phyloP scores from a whole-genome alignment of 148 eudicot genomes.

The Beta vulgaris region DNA sequence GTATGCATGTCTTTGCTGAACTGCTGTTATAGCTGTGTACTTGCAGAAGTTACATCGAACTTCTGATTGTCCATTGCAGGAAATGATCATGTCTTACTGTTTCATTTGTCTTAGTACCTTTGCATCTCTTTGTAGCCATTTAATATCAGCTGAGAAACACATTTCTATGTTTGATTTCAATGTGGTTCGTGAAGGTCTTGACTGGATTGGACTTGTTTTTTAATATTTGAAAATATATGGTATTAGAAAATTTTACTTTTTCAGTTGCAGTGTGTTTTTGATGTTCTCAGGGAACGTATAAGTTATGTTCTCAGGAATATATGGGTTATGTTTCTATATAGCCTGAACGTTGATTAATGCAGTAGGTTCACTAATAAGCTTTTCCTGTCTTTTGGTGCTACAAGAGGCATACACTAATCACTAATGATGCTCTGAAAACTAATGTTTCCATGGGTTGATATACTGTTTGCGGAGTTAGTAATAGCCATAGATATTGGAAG shows the following conservation, averaged over 20 bases:
- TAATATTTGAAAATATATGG: not conserved
- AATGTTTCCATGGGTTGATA: too few relatives aligned
- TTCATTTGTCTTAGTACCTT: not conserved
- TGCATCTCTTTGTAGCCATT: not conserved
- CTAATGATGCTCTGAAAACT: too few relatives aligned
- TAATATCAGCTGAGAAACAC: not conserved
- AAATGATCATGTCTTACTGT: not conserved
- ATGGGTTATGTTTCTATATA: too few relatives aligned
- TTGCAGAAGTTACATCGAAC: not conserved
- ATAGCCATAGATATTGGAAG: too few relatives aligned
- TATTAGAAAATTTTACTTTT: not conserved
- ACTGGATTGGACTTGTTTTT: not conserved
- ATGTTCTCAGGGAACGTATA: not conserved
- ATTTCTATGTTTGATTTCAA: not conserved
- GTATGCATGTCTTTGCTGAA: slow-evolving; percentile 30
- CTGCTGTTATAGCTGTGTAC: not conserved
- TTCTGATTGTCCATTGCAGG: too few relatives aligned
- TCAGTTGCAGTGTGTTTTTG: not conserved
- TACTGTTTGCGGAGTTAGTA: too few relatives aligned
- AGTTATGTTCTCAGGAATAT: not conserved
- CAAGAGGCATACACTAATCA: too few relatives aligned
- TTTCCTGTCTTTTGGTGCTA: too few relatives aligned
- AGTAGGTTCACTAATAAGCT: not conserved
- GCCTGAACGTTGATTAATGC: not conserved
- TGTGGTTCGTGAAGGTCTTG: not conserved